Base-by-base conservation (phyloP, 2,329 filamentous ascomycete genomes). In the Alternaria sp. region DNA sequence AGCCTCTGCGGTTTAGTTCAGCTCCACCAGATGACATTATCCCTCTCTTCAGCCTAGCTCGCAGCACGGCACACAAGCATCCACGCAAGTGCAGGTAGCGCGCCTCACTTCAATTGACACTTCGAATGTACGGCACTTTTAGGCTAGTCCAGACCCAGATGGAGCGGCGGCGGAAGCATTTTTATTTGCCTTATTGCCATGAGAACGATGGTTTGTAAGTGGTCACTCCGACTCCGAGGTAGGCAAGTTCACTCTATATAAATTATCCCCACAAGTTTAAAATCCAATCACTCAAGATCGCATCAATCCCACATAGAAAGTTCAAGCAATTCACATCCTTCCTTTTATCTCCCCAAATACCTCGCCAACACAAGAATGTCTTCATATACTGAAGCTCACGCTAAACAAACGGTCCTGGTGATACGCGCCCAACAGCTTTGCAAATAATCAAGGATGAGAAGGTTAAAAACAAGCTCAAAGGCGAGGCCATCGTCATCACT, bases 391-490 rank as follows among this genome's bases (percentile, higher is more conserved):
- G 26, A 45, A 29, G 42, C 51, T 53, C 65, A 67, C 46, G 45
- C 53, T 23, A 56, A 61, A 31, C 66, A 28, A 48, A 69, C 44
- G 79, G 79, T 0, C 72, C 78, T 2, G 78, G 78, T 2, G 80
- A 81, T 58, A 65, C 70, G 26, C 74, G 79, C 2, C 80, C 80
- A 13, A 81, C 79, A 1, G 79, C 79, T 3, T 49, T 79, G 0
- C 73, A 79, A 48, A 76, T 81, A 34, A 57, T 81, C 46, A 56
- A 73, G 28, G 78, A 81, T 51, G 75, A 80, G 26, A 53, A 62
- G 10, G 63, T 79, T n/a, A 60, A 72, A 7, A 73, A 73, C 44
- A 77, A 70, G 21, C 72, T 70, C 4, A 41, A n/a, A 2, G 72
- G 60, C 33, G 72, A 73, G 50, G 62, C 65, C 39, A 58, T 71